Conservation (phyloP, 305 asterid species). For the Fraxinus greggii region DNA sequence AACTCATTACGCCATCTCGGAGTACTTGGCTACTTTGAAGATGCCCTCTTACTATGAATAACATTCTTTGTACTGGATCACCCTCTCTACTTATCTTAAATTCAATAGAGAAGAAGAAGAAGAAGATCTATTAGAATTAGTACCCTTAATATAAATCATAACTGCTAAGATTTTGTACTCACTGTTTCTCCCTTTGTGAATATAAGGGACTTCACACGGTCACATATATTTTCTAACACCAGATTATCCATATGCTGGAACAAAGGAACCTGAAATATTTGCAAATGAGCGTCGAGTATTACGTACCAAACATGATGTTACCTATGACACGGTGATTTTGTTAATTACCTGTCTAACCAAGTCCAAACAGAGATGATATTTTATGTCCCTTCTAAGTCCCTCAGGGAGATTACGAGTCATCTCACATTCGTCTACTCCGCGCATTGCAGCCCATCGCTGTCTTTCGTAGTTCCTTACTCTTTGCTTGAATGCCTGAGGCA, state of each 20-base stretch:
- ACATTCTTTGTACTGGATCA: conserved; percentile 88
- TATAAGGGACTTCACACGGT: conserved; percentile 88
- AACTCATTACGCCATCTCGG: conserved; percentile 76
- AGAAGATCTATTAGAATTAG: not conserved
- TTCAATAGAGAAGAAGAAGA: not conserved
- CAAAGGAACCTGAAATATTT: conserved; percentile 65
- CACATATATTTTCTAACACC: conserved; percentile 91
- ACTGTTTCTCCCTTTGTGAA: conserved; percentile 96
- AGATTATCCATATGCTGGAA: conserved; percentile 96
- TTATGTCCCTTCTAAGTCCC: conserved; percentile 85
- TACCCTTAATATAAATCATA: not conserved
- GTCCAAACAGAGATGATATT: conserved; percentile 88
- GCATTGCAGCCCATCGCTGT: conserved; percentile 95
- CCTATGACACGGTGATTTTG: not conserved
- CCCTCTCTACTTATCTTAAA: conserved; percentile 83
- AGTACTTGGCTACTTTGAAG: conserved; percentile 94
- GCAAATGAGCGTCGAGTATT: not conserved
- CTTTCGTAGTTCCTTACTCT: conserved; percentile 86
- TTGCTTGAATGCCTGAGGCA: conserved; percentile 65
- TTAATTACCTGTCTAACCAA: conserved; percentile 74
- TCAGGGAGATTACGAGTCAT: conserved; percentile 88
- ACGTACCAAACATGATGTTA: not conserved
- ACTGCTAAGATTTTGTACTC: conserved; percentile 17
- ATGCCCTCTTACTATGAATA: conserved; percentile 92
- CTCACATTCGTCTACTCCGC: conserved; percentile 90